Evolutionary conservation across 257 asterid genomes (phyloP).

Genomic region (Jaltomata sinuosa): DNA sequence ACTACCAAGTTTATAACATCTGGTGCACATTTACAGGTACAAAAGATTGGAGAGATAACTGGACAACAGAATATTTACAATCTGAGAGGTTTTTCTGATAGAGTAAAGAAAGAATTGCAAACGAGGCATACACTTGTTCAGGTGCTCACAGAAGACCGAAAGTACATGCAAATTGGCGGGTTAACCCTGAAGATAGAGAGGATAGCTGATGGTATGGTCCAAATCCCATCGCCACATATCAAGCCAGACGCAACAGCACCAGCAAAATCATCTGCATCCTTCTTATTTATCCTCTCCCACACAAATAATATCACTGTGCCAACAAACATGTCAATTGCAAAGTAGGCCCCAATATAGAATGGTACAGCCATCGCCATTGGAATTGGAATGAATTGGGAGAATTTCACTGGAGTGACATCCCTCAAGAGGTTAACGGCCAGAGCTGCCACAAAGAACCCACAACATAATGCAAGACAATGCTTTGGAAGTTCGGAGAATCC

Average conservation of each 20-base stretch:
- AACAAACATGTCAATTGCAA: constrained; percentile 92
- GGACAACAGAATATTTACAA: constrained; percentile 18
- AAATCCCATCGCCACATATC: constrained; percentile 89
- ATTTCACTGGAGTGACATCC: constrained; percentile 44
- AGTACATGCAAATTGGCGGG: constrained; percentile 95
- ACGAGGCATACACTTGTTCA: constrained; percentile 10
- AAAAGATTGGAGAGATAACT: background rate
- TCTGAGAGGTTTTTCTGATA: background rate
- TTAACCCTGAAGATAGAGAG: constrained; percentile 82
- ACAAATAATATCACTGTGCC: constrained; percentile 75
- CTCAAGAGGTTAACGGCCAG: constrained; percentile 53
- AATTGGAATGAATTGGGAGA: constrained; percentile 70
- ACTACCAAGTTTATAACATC: background rate
- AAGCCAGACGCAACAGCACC: constrained; percentile 94
- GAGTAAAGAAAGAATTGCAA: background rate
- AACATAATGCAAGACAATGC: constrained; percentile 72
- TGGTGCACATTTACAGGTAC: background rate
- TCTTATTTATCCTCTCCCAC: constrained; percentile 71
- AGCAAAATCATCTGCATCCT: constrained; percentile 68
- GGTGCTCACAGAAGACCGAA: constrained; percentile 59
- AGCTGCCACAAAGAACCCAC: constrained; percentile 73
- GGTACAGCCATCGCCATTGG: constrained; percentile 99
- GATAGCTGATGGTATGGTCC: constrained; percentile 94
- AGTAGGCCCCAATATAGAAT: constrained; percentile 88
- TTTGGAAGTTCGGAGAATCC: constrained; percentile 92